Base-by-base conservation (phyloP, 768 basidiomycete species). In the Boletus reticulatus region DNA sequence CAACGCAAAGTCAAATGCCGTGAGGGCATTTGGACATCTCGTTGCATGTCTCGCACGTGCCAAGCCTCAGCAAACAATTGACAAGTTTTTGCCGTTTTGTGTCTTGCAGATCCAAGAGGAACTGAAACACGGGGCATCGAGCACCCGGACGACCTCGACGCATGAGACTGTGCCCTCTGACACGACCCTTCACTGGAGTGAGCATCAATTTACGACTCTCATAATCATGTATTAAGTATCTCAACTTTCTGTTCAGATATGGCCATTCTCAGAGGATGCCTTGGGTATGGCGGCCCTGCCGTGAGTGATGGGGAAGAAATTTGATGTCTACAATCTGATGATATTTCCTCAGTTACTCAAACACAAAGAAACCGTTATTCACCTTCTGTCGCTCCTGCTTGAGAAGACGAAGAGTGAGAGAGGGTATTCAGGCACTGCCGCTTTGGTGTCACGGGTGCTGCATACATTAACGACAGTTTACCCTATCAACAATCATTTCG, bases 111-210 rank as follows among this genome's bases (percentile, higher is more conserved):
- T 97, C 49, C 80, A 88, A 59, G 84, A 86, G 44, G 96, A 98
- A 71, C 72, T 98, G 50, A 90, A 84, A 64, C 87, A 92, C 59
- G 96, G 96, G 9, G 94, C 96, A 3, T 94, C 92, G 27, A 90
- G 88, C 58, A 77, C 88, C 32, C 78, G 93, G 43, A 93, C 89
- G 19, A 93, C 92, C 3, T 89, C 88, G 2, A 80, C 81, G 6
- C 83, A 87, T 60, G 78, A 82, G 36, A 84, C 87, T 11, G 80
- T 89, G 4, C 87, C 91, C 8, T 90, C 89, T 4, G 91, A 93
- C 62, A 92, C 91, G 7, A 93, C 92, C 8, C 75, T 98, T 50
- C 94, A 97, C 68, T 97, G 94, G 91, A 94, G 92, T 92, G 64
- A 73, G 85, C 43, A 48, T 43, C 63, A 50, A 32, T 32, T 43